Base-by-base conservation (phyloP, 1,284 basidiomycete species). In the Mycena sp. region DNA sequence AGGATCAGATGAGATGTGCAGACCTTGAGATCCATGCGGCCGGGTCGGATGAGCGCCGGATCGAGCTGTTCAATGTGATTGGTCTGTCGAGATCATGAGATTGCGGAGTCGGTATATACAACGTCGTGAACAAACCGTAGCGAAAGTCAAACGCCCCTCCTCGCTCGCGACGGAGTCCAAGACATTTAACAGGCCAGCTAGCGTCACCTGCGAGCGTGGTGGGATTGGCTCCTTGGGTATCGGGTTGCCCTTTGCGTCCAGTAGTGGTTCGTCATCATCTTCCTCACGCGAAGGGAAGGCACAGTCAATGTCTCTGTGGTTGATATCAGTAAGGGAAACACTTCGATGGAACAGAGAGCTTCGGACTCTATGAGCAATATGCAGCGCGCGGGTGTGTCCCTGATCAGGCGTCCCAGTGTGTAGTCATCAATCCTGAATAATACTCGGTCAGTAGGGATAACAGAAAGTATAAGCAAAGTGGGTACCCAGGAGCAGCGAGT, bases 101-200 rank as follows among this genome's bases (percentile, higher is more conserved):
- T 21, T 21, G 10, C 46, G 21, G 37, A 21, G 23, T n/a, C 35
- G 26, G 14, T 19, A n/a, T 4, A 21, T 4, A 30, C 28, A 26
- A 30, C 11, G 44, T 11, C 17, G n/a, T n/a, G n/a, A 10, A 70
- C 76, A 53, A 54, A 83, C 83, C 4, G 85, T 87, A 0, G 84
- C 84, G 66, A 87, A 86, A 61, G 86, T 83, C 17, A 86, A 71
- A 59, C 82, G 81, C 14, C 85, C 85, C 62, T 86, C 84, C 67
- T 86, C 84, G 67, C 81, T 84, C 4, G 80, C 83, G 4, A 86
- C 81, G 3, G 85, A 85, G 68, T 88, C 85, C 21, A 88, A 73
- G 3, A 84, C 81, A 67, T 87, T 87, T 19, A 87, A 72, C 17
- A 87, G 70, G 0, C 85, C 85, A 2, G 82, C 83, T 9, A 87